A percentile compares a stretch with the other conserved stretches of the same genome.
phyloP scores from a whole-genome alignment of 202 grass and related monocot species.

The Saccharum hybrid region DNA sequence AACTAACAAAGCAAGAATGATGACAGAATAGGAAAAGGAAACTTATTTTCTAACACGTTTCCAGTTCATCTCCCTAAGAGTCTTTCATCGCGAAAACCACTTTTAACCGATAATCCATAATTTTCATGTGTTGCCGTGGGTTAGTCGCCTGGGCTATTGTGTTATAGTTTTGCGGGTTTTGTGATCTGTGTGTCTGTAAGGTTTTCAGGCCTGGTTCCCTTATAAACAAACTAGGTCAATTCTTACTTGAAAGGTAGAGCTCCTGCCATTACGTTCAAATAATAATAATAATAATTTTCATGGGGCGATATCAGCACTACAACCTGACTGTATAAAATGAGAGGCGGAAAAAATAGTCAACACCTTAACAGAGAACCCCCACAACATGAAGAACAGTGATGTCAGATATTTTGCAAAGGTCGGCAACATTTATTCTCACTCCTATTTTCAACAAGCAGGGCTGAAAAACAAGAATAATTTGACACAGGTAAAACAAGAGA shows the following conservation, averaged over 20 bases:
- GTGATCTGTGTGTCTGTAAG: no score
- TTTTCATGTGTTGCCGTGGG: background rate
- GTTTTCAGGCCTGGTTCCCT: no score
- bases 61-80: background rate
- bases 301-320: background rate
- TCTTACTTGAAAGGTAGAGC: no score
- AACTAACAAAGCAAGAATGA: conserved; percentile 17
- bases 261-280: no score
- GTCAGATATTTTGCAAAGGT: background rate
- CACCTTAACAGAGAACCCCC: background rate
- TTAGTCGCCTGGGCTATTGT: no score
- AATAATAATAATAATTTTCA: no score
- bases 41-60: background rate
- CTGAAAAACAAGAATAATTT: conserved; percentile 6
- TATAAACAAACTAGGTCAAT: no score
- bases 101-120: background rate
- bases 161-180: no score
- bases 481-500: conserved; percentile 2
- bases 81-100: background rate
- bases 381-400: background rate
- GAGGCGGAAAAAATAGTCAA: background rate
- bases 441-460: conserved; percentile 14
- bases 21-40: background rate
- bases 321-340: background rate
- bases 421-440: conserved; percentile 9